A percentile compares a stretch with the other conserved stretches of the same genome.
Conservation (phyloP, 1,139 yeast species). For the Arxiozyma telluris region DNA sequence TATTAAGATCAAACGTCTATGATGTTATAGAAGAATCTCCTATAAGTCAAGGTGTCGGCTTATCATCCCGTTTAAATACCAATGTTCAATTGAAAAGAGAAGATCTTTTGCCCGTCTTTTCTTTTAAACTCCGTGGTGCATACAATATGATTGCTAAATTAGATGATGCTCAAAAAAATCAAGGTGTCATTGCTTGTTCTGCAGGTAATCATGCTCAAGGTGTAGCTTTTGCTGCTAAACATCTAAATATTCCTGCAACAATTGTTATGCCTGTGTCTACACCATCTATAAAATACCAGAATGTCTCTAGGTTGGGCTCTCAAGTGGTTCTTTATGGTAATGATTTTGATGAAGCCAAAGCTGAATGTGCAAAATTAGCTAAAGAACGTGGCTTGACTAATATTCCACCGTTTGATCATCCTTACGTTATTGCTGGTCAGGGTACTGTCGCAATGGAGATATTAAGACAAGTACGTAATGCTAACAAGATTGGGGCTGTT, state of each 20-base stretch:
- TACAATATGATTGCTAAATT: conserved; percentile 92
- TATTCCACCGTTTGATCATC: conserved; percentile 96
- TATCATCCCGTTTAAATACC: conserved; percentile 65
- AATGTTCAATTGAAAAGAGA: conserved; percentile 78
- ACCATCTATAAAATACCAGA: conserved; percentile 86
- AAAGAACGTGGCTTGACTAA: conserved; percentile 66
- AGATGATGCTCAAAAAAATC: conserved; percentile 54
- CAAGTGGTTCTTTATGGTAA: conserved; percentile 90
- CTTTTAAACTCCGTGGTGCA: conserved; percentile 95
- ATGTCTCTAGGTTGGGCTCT: conserved; percentile 86
- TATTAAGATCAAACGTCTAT: conserved; percentile 84
- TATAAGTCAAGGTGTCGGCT: conserved; percentile 61
- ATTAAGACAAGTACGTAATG: conserved; percentile 64
- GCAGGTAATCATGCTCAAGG: conserved; percentile 99
- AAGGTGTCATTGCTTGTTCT: conserved; percentile 95
- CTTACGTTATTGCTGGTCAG: conserved; percentile 98
- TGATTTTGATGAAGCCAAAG: conserved; percentile 88
- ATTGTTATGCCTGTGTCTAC: conserved; percentile 98
- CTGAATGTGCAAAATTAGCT: conserved; percentile 69
- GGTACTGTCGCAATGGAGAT: conserved; percentile 95
- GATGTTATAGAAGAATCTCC: conserved; percentile 93
- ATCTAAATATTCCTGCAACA: conserved; percentile 81
- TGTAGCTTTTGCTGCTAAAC: conserved; percentile 84
- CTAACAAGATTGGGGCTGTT: conserved; percentile 69
- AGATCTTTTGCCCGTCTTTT: conserved; percentile 88